Base-by-base conservation (phyloP, 805 yeast species). In the Torulaspora quercuum region DNA sequence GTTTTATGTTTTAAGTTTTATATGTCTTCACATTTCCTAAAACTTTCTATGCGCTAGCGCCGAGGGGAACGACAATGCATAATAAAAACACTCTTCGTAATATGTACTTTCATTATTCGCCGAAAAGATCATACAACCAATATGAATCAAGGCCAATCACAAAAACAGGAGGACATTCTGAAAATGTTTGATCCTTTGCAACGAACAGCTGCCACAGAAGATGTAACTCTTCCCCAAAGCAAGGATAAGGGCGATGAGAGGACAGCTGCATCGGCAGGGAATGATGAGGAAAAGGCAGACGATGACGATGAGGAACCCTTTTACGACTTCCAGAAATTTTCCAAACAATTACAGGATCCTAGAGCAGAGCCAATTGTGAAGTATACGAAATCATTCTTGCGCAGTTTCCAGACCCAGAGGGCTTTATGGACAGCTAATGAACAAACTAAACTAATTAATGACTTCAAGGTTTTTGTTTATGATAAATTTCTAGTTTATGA, bases 301-400 rank as follows among this genome's bases (percentile, higher is more conserved):
- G 39, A 26, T 15, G 46, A 42, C n/a, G 53, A 51, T 13, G 57
- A 52, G 11, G 57, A 53, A 19, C 31, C 46, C n/a, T 40, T 40
- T 29, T 89, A 90, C 61, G 95, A 92, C 57, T 92, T 90, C 58
- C 95, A 86, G 55, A 61, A 71, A 15, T 92, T 92, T 55, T 67
- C 88, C 25, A 68, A 70, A 8, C 84, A 82, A 47, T 70, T 92
- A 47, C 79, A 82, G 41, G 72, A 75, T 35, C 81, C 79, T 45
- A 70, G 72, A 37, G 96, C 97, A 4, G 95, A 86, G 40, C 97
- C 97, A 0, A 73, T 88, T 23, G 88, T 89, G 5, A 74, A 86
- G 39, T 92, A 90, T 54, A 75, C 89, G 25, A 78, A 82, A 50
- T 86, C 95, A 2, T 94, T 92, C 51, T 63, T 94, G 29, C 73